These are phyloP conservation scores for Penicillium silybi DNA, from an alignment of 495 filamentous ascomycete genomes.

Conservation along the genomic window DNA sequence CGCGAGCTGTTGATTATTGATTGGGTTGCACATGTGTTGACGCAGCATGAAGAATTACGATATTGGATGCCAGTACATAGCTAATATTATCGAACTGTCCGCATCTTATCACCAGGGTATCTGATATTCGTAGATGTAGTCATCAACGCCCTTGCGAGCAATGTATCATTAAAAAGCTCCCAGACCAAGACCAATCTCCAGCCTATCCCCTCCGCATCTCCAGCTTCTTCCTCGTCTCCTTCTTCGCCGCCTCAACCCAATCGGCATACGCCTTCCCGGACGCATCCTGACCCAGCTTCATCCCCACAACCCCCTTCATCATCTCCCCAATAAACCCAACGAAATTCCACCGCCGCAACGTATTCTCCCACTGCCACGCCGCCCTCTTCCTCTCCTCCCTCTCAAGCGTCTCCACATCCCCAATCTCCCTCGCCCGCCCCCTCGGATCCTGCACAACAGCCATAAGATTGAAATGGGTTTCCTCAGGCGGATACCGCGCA, in stretches of 20 bases:
- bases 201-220: slow-evolving; percentile 36
- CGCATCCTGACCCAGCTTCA: slow-evolving; percentile 56
- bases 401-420: slow-evolving; percentile 72
- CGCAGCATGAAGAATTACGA: slow-evolving; percentile 21
- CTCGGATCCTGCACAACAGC: slow-evolving; percentile 85
- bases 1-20: slow-evolving; percentile 54
- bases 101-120: slow-evolving; percentile 7
- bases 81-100: background rate
- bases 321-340: slow-evolving; percentile 92
- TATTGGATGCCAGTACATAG: slow-evolving; percentile 24
- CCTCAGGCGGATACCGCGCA: slow-evolving; percentile 74
- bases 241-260: slow-evolving; percentile 77
- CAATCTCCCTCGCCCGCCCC: slow-evolving; percentile 69
- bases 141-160: background rate
- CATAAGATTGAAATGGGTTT: slow-evolving; percentile 94
- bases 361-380: slow-evolving; percentile 95
- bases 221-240: slow-evolving; percentile 63
- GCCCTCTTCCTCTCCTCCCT: slow-evolving; percentile 79
- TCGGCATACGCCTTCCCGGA: slow-evolving; percentile 59
- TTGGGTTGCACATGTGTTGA: slow-evolving; percentile 5
- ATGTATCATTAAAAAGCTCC: background rate
- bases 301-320: slow-evolving; percentile 72
- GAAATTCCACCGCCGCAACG: slow-evolving; percentile 88
- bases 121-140: slow-evolving; percentile 1
- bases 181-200: background rate